Evolutionary conservation across 106 monocot species (phyloP).

Genomic region (Dactylorhiza incarnata): DNA sequence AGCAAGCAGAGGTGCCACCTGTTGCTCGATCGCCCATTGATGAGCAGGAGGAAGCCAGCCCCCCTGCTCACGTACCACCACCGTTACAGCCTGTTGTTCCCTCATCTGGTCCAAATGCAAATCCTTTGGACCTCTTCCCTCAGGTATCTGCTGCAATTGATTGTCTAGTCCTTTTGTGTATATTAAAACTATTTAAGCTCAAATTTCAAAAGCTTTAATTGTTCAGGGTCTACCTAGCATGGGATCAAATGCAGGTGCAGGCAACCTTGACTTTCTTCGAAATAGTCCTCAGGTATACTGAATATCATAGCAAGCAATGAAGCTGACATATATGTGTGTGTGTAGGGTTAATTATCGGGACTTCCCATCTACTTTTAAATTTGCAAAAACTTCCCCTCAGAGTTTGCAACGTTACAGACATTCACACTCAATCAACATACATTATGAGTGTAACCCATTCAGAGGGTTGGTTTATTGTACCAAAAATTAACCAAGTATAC

Average conservation of each 20-base stretch:
- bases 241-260: slow-evolving; percentile 45
- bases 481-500: no score
- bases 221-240: slow-evolving; percentile 60
- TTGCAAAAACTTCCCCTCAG: no score
- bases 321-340: background rate
- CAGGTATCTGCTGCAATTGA: slow-evolving; percentile 30
- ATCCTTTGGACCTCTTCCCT: slow-evolving; percentile 80
- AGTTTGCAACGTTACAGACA: no score
- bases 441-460: no score
- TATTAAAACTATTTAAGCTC: background rate
- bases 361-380: no score
- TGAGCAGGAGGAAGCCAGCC: slow-evolving; percentile 12
- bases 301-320: background rate
- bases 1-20: slow-evolving; percentile 41
- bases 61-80: slow-evolving; percentile 31
- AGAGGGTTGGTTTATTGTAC: no score
- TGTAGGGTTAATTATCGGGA: no score
- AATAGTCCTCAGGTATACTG: slow-evolving; percentile 70
- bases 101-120: slow-evolving; percentile 66
- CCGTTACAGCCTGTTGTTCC: slow-evolving; percentile 35
- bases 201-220: background rate
- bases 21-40: slow-evolving; percentile 25
- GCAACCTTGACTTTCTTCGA: slow-evolving; percentile 58
- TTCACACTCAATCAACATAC: no score
- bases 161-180: background rate